Evolutionary conservation across 345 rosid genomes (phyloP).

Genomic region (Nephelium lappaceum): DNA sequence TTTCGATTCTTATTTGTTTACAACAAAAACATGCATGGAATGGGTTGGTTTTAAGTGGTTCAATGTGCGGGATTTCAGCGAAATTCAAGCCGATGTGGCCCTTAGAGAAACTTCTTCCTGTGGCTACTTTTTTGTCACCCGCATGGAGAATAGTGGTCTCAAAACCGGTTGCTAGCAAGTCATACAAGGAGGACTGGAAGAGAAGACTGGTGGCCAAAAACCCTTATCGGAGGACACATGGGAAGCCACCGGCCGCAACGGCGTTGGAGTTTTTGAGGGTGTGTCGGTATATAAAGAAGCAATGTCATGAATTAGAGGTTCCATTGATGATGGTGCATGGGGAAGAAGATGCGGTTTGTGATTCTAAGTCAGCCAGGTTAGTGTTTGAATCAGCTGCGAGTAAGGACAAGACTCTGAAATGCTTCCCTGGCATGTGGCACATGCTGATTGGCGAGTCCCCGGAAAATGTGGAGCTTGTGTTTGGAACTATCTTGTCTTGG

Average conservation of each 20-base stretch:
- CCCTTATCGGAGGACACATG: slow-evolving; percentile 22
- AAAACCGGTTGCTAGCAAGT: slow-evolving; percentile 27
- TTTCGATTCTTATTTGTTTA: slow-evolving; percentile 25
- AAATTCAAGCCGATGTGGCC: slow-evolving; percentile 38
- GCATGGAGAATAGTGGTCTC: slow-evolving; percentile 26
- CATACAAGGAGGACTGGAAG: slow-evolving; percentile 36
- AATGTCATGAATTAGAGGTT: slow-evolving; percentile 28
- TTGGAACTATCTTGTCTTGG: slow-evolving; percentile 27
- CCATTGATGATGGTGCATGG: slow-evolving; percentile 32
- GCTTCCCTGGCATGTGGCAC: slow-evolving; percentile 36
- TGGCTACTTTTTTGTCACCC: slow-evolving; percentile 30
- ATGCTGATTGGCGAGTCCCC: slow-evolving; percentile 30
- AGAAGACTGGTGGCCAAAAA: slow-evolving; percentile 23
- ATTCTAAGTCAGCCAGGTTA: slow-evolving; percentile 14
- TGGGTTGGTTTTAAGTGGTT: slow-evolving; percentile 35
- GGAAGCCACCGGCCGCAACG: slow-evolving; percentile 34
- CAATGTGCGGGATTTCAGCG: slow-evolving; percentile 39
- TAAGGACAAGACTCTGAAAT: slow-evolving; percentile 30
- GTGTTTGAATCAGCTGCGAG: slow-evolving; percentile 29
- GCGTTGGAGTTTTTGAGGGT: slow-evolving; percentile 32
- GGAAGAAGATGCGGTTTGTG: slow-evolving; percentile 29
- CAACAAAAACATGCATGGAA: slow-evolving; percentile 29
- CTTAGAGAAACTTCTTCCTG: slow-evolving; percentile 29
- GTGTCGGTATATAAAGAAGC: slow-evolving; percentile 24
- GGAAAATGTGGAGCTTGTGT: slow-evolving; percentile 32